A percentile compares a stretch with the other conserved stretches of the same genome.
phyloP scores from a whole-genome alignment of 2,329 filamentous ascomycete genomes.

The Aspergillus oerlinghausenensis region DNA sequence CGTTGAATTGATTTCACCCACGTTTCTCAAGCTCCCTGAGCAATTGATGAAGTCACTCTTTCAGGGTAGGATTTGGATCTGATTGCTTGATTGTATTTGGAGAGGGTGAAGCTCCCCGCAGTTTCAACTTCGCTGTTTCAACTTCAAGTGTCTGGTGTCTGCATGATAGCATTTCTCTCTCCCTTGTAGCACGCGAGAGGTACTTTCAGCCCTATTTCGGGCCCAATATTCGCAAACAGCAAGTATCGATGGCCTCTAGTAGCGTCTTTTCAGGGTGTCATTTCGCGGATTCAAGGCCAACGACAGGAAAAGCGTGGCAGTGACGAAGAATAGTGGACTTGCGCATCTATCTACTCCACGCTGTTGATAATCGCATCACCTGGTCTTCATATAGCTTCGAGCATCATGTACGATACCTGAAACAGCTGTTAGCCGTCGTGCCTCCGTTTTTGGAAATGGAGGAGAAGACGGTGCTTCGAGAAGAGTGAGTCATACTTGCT shows the following conservation, averaged over 20 bases:
- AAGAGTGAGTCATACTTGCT: constrained; percentile 8
- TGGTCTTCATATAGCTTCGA: neutral
- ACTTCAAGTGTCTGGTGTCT: constrained; percentile 2
- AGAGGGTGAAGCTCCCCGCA: neutral
- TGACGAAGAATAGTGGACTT: neutral
- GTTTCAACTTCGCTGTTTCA: neutral
- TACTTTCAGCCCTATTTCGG: neutral
- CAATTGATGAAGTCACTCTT: neutral
- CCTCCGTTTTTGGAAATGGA: constrained; percentile 3
- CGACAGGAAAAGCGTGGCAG: neutral
- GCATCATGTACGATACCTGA: neutral
- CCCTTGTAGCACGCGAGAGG: neutral
- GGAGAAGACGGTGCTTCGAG: constrained; percentile 1
- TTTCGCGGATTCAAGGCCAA: neutral
- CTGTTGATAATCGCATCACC: neutral
- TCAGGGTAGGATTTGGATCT: neutral
- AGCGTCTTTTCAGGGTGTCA: neutral
- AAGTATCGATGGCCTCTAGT: neutral
- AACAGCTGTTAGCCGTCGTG: constrained; percentile 1
- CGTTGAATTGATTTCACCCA: neutral
- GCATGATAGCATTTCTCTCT: constrained; percentile 3
- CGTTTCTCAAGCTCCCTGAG: neutral
- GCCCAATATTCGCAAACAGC: neutral
- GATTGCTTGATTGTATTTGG: constrained; percentile 1
- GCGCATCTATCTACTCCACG: neutral